phyloP scores from a whole-genome alignment of 495 filamentous ascomycete species.

The Penicillium macrosclerotiorum region DNA sequence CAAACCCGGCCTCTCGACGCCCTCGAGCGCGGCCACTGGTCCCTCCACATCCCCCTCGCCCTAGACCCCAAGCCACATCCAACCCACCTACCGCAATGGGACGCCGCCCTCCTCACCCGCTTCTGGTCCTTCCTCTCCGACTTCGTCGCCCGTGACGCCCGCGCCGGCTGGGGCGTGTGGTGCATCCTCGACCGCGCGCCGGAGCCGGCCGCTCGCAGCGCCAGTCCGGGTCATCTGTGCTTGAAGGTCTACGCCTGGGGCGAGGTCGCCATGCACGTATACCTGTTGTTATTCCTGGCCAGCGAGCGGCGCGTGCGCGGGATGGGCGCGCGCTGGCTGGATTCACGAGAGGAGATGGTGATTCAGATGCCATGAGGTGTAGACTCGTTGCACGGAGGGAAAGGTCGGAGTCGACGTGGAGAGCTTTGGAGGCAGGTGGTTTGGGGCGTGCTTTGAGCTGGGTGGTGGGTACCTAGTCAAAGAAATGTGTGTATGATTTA shows the following conservation, averaged over 20 bases:
- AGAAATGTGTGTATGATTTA: too few species aligned
- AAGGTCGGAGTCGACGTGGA: too few species aligned
- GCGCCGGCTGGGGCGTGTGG: conserved; percentile 69
- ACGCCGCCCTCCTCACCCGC: conserved; percentile 27
- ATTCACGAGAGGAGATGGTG: conserved; percentile 49
- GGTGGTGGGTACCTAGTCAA: too few species aligned
- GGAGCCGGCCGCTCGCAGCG: too few species aligned
- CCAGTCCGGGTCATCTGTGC: too few species aligned
- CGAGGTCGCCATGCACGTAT: conserved; percentile 58
- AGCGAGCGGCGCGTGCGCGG: conserved; percentile 55
- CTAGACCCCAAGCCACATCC: too few species aligned
- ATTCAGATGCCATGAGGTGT: conserved; percentile 39
- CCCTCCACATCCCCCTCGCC: conserved; percentile 42
- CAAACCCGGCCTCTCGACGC: conserved; percentile 50
- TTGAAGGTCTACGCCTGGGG: conserved; percentile 69
- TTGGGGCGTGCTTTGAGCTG: too few species aligned
- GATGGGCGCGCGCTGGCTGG: conserved; percentile 58
- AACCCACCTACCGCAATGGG: too few species aligned
- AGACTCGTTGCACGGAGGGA: too few species aligned
- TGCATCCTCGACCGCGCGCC: conserved; percentile 35
- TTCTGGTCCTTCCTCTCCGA: conserved; percentile 63
- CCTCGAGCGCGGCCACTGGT: conserved; percentile 71
- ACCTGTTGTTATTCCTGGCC: conserved; percentile 61
- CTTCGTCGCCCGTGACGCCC: conserved; percentile 52
- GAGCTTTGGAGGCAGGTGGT: too few species aligned